phyloP scores from a whole-genome alignment of 257 asterid genomes.

The Gynochthodes officinalis region DNA sequence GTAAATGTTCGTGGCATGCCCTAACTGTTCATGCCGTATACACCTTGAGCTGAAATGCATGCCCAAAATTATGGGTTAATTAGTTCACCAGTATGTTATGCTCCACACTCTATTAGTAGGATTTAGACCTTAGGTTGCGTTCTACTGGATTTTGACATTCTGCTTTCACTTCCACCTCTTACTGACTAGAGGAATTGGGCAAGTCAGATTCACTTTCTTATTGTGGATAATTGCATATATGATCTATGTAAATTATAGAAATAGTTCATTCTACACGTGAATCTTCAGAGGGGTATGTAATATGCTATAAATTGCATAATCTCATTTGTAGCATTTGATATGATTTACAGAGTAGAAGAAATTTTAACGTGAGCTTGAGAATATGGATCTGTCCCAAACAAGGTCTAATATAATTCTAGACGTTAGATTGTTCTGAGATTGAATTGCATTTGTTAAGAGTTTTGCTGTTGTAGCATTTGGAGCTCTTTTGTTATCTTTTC shows the following conservation, averaged over 20 bases:
- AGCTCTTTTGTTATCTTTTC: not conserved
- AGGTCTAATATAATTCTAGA: not conserved
- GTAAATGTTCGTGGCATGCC: not conserved
- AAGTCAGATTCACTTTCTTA: not conserved
- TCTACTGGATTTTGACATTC: not conserved
- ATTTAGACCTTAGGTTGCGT: not conserved
- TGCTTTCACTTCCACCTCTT: not conserved
- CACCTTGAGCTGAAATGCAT: not conserved
- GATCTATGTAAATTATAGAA: not conserved
- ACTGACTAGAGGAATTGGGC: not conserved
- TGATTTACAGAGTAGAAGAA: not conserved
- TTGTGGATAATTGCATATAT: not conserved
- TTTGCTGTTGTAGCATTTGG: not conserved
- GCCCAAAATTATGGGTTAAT: not conserved
- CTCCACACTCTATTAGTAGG: not conserved
- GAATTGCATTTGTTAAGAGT: not conserved
- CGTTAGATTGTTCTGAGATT: not conserved
- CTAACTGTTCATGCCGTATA: not conserved
- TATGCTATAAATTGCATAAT: slow-evolving; percentile 1
- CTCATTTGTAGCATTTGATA: not conserved
- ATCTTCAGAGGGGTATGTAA: not conserved
- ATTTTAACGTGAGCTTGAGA: not conserved
- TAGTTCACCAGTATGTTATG: not conserved
- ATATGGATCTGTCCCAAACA: not conserved
- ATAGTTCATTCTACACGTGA: not conserved